Evolutionary conservation across 176 grass and related monocot genomes (phyloP), one percentile per base, ranked within the genome.

Genomic region (Eremochloa ophiuroides): DNA sequence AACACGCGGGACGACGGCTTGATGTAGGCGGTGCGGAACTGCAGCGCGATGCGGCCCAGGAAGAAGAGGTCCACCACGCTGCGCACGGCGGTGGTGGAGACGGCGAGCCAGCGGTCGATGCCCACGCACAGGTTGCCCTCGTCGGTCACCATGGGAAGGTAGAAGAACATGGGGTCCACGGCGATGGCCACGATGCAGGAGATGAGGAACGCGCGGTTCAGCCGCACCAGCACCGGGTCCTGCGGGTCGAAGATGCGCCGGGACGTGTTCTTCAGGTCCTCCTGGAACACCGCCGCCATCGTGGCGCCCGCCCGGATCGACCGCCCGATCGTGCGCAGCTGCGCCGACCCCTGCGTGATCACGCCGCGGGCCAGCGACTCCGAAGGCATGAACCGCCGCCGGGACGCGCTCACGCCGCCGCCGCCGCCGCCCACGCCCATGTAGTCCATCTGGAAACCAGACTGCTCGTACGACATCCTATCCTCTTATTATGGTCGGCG

Each of bases 21-120:
- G 70, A 98, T 98, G 80, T 87, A 98, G 43, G 95, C 90, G 44
- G 95, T 98, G 55, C 95, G 90, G 87, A 94, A 98, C 69, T 98
- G 95, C 38, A 98, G 90, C 66, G 28, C 92, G 85, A 98, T 94
- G 37, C 95, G 95, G 17, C 69, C 68, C 7, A 92, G 35, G 69
- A 94, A 98, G 85, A 94, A 94, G 44, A 78, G 47, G 87, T 97
- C 95, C 73, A 94, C 76, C 8, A 98, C 55, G 22, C 86, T 89
- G 82, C 95, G 92, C 51, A 94, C 18, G 15, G 69, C 83, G 22
- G 81, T 85, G 25, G 90, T 70, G 38, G 81, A 51, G 16, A 84
- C 34, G 39, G 84, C 88, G 2, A 98, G 82, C 2, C 68, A 72
- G 8, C 74, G 70, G 76, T 92, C 90, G 69, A 93, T 89, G 56